Evolutionary conservation across 176 grass and related monocot species (phyloP).

Genomic region (Hsuehochloa calcarea): DNA sequence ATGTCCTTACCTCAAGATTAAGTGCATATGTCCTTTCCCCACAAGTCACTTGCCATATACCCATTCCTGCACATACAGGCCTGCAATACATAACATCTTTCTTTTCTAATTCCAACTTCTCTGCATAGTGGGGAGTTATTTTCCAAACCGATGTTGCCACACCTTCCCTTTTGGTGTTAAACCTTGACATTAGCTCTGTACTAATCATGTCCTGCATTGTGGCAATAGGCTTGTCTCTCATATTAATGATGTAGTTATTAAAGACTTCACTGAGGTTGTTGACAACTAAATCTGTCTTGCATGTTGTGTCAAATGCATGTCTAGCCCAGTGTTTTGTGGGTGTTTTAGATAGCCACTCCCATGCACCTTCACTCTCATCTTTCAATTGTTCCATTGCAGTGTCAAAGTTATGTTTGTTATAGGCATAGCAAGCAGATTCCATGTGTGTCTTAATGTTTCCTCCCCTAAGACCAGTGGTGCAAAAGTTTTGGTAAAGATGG

Average conservation of each 20-base stretch:
- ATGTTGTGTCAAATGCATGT: background rate
- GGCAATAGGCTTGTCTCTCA: background rate
- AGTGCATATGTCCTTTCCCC: no score
- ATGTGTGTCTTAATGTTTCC: background rate
- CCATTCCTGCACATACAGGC: no score
- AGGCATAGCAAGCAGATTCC: background rate
- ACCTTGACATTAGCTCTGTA: background rate
- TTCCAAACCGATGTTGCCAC: background rate
- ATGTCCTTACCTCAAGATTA: no score
- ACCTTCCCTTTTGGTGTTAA: background rate
- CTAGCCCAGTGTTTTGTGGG: background rate
- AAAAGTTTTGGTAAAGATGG: background rate
- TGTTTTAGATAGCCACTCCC: background rate
- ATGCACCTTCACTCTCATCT: background rate
- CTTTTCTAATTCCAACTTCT: background rate
- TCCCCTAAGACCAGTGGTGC: background rate
- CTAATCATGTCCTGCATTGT: background rate
- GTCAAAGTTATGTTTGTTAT: background rate
- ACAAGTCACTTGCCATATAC: no score
- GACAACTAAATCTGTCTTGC: background rate
- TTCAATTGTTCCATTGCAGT: background rate
- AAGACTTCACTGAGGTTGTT: background rate
- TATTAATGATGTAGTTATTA: background rate
- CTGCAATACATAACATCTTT: background rate
- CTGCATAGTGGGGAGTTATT: background rate